These are phyloP conservation scores for Sabuloglossum arenarium DNA, from an alignment of 495 filamentous ascomycete genomes.

Conservation along the genomic window DNA sequence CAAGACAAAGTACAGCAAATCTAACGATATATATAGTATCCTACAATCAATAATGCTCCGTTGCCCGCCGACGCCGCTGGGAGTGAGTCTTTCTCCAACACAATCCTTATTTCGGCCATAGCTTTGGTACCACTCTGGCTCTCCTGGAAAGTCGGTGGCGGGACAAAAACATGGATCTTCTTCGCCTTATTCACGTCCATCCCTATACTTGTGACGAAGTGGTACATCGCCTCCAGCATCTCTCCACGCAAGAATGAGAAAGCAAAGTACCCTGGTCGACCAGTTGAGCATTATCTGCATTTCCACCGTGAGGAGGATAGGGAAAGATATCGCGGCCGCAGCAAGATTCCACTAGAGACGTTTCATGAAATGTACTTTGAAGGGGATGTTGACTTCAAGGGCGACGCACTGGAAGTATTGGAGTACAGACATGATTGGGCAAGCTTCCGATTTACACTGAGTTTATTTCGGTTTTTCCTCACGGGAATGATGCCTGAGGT, in stretches of 20 bases:
- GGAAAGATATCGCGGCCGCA: constrained; percentile 50
- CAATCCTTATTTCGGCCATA: constrained; percentile 34
- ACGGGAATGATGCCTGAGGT: constrained; percentile 54
- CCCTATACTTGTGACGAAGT: constrained; percentile 51
- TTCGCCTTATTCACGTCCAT: constrained; percentile 40
- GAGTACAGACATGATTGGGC: constrained; percentile 83
- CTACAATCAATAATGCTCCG: constrained; percentile 61
- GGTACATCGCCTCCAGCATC: constrained; percentile 41
- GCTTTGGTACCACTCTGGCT: constrained; percentile 42
- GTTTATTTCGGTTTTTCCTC: constrained; percentile 48
- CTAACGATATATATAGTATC: constrained; percentile 41
- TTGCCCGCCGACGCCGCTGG: constrained; percentile 58
- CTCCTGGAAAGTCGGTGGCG: constrained; percentile 46
- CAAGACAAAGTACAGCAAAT: constrained; percentile 14
- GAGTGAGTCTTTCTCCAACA: constrained; percentile 48
- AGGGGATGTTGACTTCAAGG: constrained; percentile 69
- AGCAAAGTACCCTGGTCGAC: constrained; percentile 50
- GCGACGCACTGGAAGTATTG: constrained; percentile 55
- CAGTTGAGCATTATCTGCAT: constrained; percentile 64
- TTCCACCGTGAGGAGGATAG: constrained; percentile 60
- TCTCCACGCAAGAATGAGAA: constrained; percentile 64
- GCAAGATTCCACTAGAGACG: constrained; percentile 68
- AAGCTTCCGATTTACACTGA: constrained; percentile 55
- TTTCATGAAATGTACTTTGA: constrained; percentile 86
- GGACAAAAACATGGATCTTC: constrained; percentile 51